Percentiles rank a stretch among this genome's conserved stretches.
Evolutionary conservation across 371 early-diverging fungal genomes (phyloP).

Genomic region (Ordospora colligata): DNA sequence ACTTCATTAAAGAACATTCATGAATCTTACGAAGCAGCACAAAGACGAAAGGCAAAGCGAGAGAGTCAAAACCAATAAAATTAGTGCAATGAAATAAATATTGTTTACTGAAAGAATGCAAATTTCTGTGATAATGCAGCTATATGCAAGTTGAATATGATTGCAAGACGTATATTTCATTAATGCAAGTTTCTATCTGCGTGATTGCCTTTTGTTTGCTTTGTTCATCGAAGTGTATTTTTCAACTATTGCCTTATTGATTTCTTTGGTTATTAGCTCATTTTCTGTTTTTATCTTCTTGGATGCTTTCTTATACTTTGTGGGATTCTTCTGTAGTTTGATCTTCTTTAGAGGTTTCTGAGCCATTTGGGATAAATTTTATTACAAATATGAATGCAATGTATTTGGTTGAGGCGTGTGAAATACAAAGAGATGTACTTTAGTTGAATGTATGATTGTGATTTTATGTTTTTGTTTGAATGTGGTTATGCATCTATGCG

Average conservation of each 20-base stretch:
- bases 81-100: background rate
- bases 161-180: background rate
- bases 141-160: background rate
- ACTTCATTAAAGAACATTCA: slow-evolving; percentile 44
- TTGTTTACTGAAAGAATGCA: background rate
- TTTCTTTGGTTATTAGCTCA: slow-evolving; percentile 22
- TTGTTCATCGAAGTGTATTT: background rate
- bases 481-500: background rate
- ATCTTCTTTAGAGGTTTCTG: slow-evolving; percentile 41
- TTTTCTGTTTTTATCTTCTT: slow-evolving; percentile 6
- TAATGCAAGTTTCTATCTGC: background rate
- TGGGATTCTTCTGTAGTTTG: slow-evolving; percentile 25
- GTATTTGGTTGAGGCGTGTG: background rate
- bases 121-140: background rate
- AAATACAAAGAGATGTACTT: background rate
- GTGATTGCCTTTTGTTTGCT: background rate
- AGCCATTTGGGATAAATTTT: slow-evolving; percentile 16
- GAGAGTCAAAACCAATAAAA: background rate
- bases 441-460: background rate
- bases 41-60: slow-evolving; percentile 44
- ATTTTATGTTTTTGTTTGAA: too few relatives aligned
- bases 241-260: slow-evolving; percentile 16
- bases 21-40: slow-evolving; percentile 50
- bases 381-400: background rate
- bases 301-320: slow-evolving; percentile 37